Conservation (phyloP, 2,329 filamentous ascomycete species). For the Fusarium globosum region DNA sequence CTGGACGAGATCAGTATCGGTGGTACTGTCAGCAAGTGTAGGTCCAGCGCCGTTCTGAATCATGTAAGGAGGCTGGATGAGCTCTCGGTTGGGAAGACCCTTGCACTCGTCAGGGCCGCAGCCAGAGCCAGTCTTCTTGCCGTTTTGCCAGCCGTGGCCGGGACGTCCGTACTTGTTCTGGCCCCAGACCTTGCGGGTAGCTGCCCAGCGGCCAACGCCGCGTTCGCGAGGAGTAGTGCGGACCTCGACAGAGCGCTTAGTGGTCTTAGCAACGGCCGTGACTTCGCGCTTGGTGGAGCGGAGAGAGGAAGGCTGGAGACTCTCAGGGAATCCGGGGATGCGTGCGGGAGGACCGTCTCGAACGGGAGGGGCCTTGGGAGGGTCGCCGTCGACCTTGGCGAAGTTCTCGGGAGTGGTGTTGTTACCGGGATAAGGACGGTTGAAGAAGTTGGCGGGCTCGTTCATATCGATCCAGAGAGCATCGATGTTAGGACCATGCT, state of each 20-base stretch:
- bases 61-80: constrained; percentile 41
- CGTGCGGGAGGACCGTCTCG: constrained; percentile 53
- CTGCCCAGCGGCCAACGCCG: constrained; percentile 28
- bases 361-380: constrained; percentile 71
- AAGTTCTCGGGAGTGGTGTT: constrained; percentile 46
- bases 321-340: constrained; percentile 42
- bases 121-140: constrained; percentile 38
- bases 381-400: constrained; percentile 57
- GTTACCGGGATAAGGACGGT: constrained; percentile 51
- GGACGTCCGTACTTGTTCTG: constrained; percentile 20
- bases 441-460: constrained; percentile 52
- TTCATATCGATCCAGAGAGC: constrained; percentile 81
- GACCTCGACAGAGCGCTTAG: background rate
- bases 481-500: constrained; percentile 77
- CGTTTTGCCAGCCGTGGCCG: constrained; percentile 31
- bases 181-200: constrained; percentile 22
- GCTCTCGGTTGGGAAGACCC: constrained; percentile 40
- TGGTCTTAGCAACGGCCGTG: background rate
- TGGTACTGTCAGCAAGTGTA: constrained; percentile 38
- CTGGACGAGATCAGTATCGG: constrained; percentile 42
- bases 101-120: constrained; percentile 37
- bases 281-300: constrained; percentile 1
- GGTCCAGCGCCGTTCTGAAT: constrained; percentile 43
- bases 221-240: background rate
- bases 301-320: constrained; percentile 33